These are phyloP conservation scores for Pleurozium schreberi DNA, from an alignment of 225 moss, liverwort and hornwort species.

Conservation along the genomic window DNA sequence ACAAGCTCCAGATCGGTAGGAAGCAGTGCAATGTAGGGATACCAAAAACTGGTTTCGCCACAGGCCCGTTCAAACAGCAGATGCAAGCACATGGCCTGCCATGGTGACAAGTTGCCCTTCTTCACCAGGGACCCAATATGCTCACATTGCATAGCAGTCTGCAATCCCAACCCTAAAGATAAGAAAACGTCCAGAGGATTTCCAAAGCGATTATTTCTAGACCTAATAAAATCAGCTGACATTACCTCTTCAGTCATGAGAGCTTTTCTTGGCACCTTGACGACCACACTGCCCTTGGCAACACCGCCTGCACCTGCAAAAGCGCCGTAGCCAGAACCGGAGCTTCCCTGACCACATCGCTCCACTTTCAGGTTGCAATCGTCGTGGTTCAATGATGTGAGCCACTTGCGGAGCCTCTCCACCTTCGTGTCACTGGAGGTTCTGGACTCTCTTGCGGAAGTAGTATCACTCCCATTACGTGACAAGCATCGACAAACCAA, in stretches of 20 bases:
- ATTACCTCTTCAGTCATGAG: constrained; percentile 84
- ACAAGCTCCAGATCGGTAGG: constrained; percentile 73
- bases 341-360: constrained; percentile 51
- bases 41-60: constrained; percentile 66
- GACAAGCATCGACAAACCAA: neutral
- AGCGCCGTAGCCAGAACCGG: constrained; percentile 72
- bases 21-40: constrained; percentile 70
- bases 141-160: constrained; percentile 69
- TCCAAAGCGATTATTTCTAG: neutral
- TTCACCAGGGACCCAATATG: constrained; percentile 59
- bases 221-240: neutral
- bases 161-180: constrained; percentile 7
- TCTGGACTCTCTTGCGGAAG: neutral
- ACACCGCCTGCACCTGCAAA: constrained; percentile 72
- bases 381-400: constrained; percentile 43
- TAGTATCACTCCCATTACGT: neutral
- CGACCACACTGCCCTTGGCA: constrained; percentile 51
- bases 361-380: constrained; percentile 69
- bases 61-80: constrained; percentile 76
- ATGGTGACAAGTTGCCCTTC: constrained; percentile 48
- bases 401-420: constrained; percentile 58
- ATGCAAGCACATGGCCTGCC: constrained; percentile 92
- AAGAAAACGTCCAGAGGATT: neutral
- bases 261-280: constrained; percentile 69
- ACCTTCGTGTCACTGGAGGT: constrained; percentile 27